phyloP scores from a whole-genome alignment of 1,139 yeast genomes.

The Pneumocystis canis region DNA sequence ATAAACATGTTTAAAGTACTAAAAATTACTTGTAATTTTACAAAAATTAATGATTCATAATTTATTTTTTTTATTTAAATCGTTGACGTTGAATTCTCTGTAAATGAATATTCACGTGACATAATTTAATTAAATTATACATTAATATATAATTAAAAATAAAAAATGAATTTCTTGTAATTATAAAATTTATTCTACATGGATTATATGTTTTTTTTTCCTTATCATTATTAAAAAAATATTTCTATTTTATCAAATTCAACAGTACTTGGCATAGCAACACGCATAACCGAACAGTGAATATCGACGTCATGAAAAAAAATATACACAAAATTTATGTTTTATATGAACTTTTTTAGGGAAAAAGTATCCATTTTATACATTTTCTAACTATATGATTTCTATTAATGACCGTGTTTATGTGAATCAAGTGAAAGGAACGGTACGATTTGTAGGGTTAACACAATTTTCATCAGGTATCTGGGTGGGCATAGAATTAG shows the following conservation, averaged over 20 bases:
- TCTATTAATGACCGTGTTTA: slow-evolving; percentile 2
- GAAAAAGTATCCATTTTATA: background rate
- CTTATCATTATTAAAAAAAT: no score
- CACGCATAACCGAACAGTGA: background rate
- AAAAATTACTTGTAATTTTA: background rate
- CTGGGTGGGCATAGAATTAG: slow-evolving; percentile 72
- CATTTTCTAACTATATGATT: background rate
- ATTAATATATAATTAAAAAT: no score
- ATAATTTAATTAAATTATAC: no score
- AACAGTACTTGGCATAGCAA: background rate
- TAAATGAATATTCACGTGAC: no score
- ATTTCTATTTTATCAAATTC: no score
- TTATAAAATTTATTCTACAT: no score
- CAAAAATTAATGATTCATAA: background rate
- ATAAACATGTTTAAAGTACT: background rate
- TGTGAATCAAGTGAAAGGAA: slow-evolving; percentile 11
- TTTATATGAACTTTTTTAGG: background rate
- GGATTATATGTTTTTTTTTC: no score
- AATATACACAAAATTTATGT: background rate
- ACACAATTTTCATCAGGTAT: slow-evolving; percentile 16
- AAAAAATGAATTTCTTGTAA: no score
- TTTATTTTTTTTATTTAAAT: background rate
- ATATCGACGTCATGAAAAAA: background rate
- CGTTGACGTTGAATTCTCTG: no score
- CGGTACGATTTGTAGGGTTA: slow-evolving; percentile 13